These are phyloP conservation scores for Castanopsis chinensis DNA, from an alignment of 306 rosid genomes.

Conservation along the genomic window DNA sequence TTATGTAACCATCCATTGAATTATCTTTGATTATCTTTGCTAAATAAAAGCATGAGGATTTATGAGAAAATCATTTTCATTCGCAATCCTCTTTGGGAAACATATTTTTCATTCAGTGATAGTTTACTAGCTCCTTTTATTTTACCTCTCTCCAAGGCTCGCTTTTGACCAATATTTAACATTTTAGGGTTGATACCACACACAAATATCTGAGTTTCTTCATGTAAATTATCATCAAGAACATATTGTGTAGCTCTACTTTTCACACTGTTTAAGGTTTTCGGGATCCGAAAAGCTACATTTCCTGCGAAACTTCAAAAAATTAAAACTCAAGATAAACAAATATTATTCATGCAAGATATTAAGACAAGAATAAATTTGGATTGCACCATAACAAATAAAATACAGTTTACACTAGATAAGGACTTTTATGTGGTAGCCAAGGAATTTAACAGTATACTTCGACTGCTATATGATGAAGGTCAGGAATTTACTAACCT, in stretches of 20 bases:
- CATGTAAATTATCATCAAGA: slow-evolving; percentile 53
- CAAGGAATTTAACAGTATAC: too few species aligned
- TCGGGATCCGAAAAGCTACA: slow-evolving; percentile 92
- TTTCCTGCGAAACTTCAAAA: slow-evolving; percentile 57
- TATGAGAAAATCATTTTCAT: too few species aligned
- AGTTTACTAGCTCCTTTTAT: slow-evolving; percentile 8
- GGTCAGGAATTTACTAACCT: background rate
- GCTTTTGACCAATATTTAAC: slow-evolving; percentile 79
- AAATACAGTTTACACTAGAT: background rate
- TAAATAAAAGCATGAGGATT: slow-evolving; percentile 10
- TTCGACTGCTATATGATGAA: background rate
- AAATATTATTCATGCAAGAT: background rate
- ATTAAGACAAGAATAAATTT: background rate
- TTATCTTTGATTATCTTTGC: slow-evolving; percentile 43
- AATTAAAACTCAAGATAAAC: background rate
- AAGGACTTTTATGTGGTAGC: background rate
- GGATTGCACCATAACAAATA: slow-evolving; percentile 4
- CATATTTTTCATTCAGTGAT: background rate
- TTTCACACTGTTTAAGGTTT: slow-evolving; percentile 59
- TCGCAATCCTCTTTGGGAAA: slow-evolving; percentile 14
- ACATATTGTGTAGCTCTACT: slow-evolving; percentile 55
- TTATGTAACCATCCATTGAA: slow-evolving; percentile 96
- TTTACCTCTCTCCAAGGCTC: slow-evolving; percentile 74
- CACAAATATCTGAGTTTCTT: slow-evolving; percentile 73
- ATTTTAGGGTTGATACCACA: slow-evolving; percentile 90